Conservation (phyloP, 768 basidiomycete genomes). For the Plicaturopsis crispa region DNA sequence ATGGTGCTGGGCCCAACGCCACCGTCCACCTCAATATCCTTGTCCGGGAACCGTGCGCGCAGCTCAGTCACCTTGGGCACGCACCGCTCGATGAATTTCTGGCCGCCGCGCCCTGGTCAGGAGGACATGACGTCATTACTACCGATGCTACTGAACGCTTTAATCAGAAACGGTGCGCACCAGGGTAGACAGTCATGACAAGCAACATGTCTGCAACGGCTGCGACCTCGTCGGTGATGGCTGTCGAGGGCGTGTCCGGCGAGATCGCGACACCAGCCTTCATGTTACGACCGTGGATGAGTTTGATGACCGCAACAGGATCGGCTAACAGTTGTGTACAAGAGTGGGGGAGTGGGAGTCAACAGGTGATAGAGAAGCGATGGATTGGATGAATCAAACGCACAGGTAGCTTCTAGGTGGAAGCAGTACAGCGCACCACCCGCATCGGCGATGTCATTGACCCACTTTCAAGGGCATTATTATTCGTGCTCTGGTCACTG, state of each 20-base stretch:
- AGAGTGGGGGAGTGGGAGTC: constrained; percentile 9
- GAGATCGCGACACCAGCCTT: constrained; percentile 95
- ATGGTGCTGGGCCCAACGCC: constrained; percentile 93
- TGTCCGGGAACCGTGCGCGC: constrained; percentile 82
- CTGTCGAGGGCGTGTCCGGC: constrained; percentile 84
- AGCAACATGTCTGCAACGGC: constrained; percentile 86
- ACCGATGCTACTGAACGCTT: neutral
- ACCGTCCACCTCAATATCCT: constrained; percentile 97
- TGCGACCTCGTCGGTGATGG: constrained; percentile 83
- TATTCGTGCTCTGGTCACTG: constrained; percentile 2
- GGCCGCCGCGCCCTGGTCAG: constrained; percentile 90
- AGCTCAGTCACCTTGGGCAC: constrained; percentile 91
- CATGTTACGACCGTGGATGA: constrained; percentile 83
- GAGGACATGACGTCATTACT: constrained; percentile 1
- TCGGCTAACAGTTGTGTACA: constrained; percentile 44
- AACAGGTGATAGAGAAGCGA: constrained; percentile 1
- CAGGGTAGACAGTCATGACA: constrained; percentile 98
- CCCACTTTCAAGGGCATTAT: constrained; percentile 60
- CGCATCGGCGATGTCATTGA: constrained; percentile 90
- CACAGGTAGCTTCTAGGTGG: constrained; percentile 90
- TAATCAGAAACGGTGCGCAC: constrained; percentile 27
- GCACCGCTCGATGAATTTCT: constrained; percentile 92
- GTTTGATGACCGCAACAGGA: constrained; percentile 66
- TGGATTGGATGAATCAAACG: constrained; percentile 17
- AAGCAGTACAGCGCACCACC: constrained; percentile 95